phyloP scores from a whole-genome alignment of 805 yeast genomes.

The Yarrowia sp. region DNA sequence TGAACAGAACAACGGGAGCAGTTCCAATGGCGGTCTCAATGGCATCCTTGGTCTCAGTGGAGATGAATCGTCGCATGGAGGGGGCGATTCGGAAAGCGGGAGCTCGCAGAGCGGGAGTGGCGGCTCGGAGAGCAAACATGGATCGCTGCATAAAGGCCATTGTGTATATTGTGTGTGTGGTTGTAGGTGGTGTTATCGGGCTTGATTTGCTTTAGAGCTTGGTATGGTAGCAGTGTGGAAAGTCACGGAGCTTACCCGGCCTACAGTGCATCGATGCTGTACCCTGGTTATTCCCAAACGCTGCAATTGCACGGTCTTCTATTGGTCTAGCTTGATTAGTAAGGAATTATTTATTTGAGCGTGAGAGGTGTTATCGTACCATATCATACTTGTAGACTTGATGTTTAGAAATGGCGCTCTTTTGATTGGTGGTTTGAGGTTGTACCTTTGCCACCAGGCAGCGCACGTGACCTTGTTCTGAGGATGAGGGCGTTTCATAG shows the following conservation, averaged over 20 bases:
- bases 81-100: constrained; percentile 21
- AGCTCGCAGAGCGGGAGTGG: constrained; percentile 18
- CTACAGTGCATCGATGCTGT: constrained; percentile 11
- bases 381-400: too few species aligned
- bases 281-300: neutral
- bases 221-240: neutral
- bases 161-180: neutral
- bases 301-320: neutral
- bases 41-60: constrained; percentile 77
- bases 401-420: too few species aligned
- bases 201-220: constrained; percentile 12
- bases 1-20: constrained; percentile 93
- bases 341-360: too few species aligned
- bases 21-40: constrained; percentile 81
- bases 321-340: neutral
- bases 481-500: too few species aligned
- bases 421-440: too few species aligned
- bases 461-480: too few species aligned
- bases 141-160: constrained; percentile 27
- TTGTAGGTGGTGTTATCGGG: neutral
- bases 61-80: constrained; percentile 49
- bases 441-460: too few species aligned
- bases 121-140: constrained; percentile 23
- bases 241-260: constrained; percentile 15
- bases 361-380: too few species aligned